phyloP scores from a whole-genome alignment of 1,284 basidiomycete genomes.

The Ganoderma meredithae region DNA sequence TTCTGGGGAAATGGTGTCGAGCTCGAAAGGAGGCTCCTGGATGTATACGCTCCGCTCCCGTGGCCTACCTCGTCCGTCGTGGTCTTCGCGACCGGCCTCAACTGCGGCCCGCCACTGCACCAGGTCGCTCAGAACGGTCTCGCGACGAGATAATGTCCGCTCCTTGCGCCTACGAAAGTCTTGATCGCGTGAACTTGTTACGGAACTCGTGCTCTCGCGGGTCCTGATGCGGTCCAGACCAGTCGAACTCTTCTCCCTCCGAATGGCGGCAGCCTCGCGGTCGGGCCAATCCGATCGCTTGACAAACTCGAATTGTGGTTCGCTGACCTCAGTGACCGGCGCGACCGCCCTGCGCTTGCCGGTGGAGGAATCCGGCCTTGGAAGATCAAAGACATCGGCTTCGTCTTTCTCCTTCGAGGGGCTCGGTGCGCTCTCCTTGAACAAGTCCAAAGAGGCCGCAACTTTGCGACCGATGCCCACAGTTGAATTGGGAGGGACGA shows the following conservation, averaged over 20 bases:
- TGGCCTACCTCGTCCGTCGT: constrained; percentile 60
- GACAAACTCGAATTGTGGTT: constrained; percentile 79
- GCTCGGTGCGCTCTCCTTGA: constrained; percentile 70
- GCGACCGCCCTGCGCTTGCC: constrained; percentile 51
- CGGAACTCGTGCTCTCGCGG: constrained; percentile 51
- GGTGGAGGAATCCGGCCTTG: constrained; percentile 39
- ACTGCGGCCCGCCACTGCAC: constrained; percentile 59
- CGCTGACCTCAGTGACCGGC: constrained; percentile 59
- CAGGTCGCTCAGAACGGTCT: constrained; percentile 51
- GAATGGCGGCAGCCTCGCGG: constrained; percentile 69
- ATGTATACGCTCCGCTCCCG: constrained; percentile 51
- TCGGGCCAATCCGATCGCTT: constrained; percentile 85
- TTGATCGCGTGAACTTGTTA: constrained; percentile 42
- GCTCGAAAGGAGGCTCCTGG: constrained; percentile 33
- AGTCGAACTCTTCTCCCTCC: constrained; percentile 70
- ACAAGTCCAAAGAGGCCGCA: constrained; percentile 78
- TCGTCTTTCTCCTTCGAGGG: constrained; percentile 55
- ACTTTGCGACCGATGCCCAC: constrained; percentile 79
- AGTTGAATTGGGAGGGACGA: constrained; percentile 36
- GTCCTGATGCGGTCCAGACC: constrained; percentile 61
- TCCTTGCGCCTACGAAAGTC: constrained; percentile 48
- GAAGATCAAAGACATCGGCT: constrained; percentile 41
- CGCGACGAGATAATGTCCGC: constrained; percentile 47
- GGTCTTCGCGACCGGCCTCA: constrained; percentile 46
- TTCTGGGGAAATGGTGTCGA: constrained; percentile 34